Evolutionary conservation across 2,329 filamentous ascomycete species (phyloP).

Genomic region (Zalaria obscura): DNA sequence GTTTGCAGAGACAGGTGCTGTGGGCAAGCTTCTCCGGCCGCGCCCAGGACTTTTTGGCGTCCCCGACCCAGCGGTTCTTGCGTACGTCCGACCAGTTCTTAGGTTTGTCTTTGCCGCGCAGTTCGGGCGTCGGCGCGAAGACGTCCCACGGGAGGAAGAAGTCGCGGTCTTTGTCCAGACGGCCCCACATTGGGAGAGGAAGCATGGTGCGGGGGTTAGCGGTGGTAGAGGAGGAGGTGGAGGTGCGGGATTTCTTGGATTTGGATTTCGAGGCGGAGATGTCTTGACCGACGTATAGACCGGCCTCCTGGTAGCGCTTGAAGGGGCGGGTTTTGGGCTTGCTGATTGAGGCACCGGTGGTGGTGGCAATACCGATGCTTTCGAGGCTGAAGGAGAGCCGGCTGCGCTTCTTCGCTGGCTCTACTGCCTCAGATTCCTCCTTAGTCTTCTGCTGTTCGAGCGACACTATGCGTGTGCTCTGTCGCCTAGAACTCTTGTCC

Average conservation of each 20-base stretch:
- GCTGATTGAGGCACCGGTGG: not conserved
- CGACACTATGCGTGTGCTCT: slow-evolving; percentile 2
- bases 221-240: slow-evolving; percentile 3
- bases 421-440: not conserved
- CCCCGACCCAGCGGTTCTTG: slow-evolving; percentile 66
- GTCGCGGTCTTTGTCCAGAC: slow-evolving; percentile 50
- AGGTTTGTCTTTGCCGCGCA: slow-evolving; percentile 71
- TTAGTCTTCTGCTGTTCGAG: slow-evolving; percentile 1
- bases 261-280: slow-evolving; percentile 21
- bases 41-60: slow-evolving; percentile 19
- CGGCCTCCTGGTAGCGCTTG: slow-evolving; percentile 71
- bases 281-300: slow-evolving; percentile 75
- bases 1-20: slow-evolving; percentile 54
- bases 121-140: slow-evolving; percentile 63
- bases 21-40: slow-evolving; percentile 13
- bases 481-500: slow-evolving; percentile 1
- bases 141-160: slow-evolving; percentile 85
- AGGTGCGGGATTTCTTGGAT: too few species aligned
- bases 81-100: slow-evolving; percentile 87
- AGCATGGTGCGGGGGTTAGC: slow-evolving; percentile 9
- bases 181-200: slow-evolving; percentile 20
- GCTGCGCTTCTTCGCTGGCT: slow-evolving; percentile 2
- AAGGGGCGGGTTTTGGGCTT: slow-evolving; percentile 25
- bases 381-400: not conserved
- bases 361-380: slow-evolving; percentile 2